Base-by-base conservation (phyloP, 1,284 basidiomycete genomes). In the Cystobasidium slooffiae region DNA sequence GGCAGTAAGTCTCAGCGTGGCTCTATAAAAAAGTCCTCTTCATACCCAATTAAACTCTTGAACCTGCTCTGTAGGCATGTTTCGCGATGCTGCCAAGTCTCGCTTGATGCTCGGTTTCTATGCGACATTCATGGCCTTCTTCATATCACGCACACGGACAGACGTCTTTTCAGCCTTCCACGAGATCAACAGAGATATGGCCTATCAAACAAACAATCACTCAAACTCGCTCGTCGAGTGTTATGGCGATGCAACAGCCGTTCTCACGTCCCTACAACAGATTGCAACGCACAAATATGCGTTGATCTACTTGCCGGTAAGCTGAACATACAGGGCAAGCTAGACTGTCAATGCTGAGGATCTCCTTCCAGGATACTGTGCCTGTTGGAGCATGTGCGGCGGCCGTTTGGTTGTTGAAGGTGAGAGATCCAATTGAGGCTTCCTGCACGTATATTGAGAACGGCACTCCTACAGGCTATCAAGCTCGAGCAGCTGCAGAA, bases 51-150 rank as follows among this genome's bases (percentile, higher is more conserved):
- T 31, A 9, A 49, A 12, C 39, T 8, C 41, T 39, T 39, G 24
- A 52, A 47, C 16, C 51, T 52, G 10, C 14, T 10, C 46, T 20
- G 5, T 41, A 68, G 67, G 41, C 24, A 59, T 58, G 44, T 68
- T 68, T 16, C 7, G 16, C 20, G 58, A 59, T 7, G 52, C 67
- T 8, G 39, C 52, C 12, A 68, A 51, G 22, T 56, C 67, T 5
- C 51, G 67, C n/a, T 16, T 68, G 16, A 58, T 68, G 67, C 67
- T 68, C 16, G 31, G 12, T 10, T 68, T 68, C 53, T 68, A 68
- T 55, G 56, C 67, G 7, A 47, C 53, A 39, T 68, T 68, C 43
- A 68, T 68, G 67, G 67, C 67, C 8, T 68, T 68, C 67, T 68
- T 46, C 44, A 68, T 68, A n/a, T 58, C 53, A 20, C 37, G 67